Percentiles rank a stretch among this genome's conserved stretches.
Evolutionary conservation across 208 protist species (phyloP).

Genomic region (Trypanosoma theileri): DNA sequence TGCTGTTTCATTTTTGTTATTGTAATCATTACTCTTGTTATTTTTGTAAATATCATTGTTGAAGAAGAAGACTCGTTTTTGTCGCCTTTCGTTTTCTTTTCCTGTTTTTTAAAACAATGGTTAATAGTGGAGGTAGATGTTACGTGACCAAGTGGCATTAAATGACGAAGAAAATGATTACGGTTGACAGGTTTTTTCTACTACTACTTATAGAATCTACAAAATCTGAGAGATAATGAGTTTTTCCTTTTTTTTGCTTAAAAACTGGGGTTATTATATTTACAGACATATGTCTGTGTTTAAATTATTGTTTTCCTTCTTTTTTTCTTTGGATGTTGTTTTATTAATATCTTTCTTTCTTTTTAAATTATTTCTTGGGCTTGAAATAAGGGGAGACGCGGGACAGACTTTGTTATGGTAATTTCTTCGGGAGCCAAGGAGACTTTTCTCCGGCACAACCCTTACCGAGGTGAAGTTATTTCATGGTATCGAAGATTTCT

Average conservation of each 20-base stretch:
- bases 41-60: too few relatives aligned
- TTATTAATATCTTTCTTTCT: conserved; percentile 7
- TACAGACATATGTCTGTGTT: background rate
- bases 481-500: conserved; percentile 86
- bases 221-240: too few relatives aligned
- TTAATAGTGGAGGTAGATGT: too few relatives aligned
- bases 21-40: too few relatives aligned
- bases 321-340: conserved; percentile 14
- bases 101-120: too few relatives aligned
- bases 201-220: too few relatives aligned
- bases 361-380: conserved; percentile 9
- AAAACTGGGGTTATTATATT: background rate
- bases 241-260: background rate
- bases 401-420: background rate
- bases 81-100: too few relatives aligned
- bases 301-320: conserved; percentile 16
- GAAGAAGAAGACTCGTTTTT: too few relatives aligned
- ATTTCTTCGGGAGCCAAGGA: conserved; percentile 22
- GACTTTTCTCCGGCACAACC: conserved; percentile 39
- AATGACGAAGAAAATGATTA: too few relatives aligned
- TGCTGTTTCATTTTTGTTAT: too few relatives aligned
- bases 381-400: background rate
- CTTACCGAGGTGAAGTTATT: conserved; percentile 63
- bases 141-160: too few relatives aligned
- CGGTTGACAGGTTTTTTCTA: too few relatives aligned